Evolutionary conservation across 2,329 filamentous ascomycete genomes (phyloP).

Genomic region (Pseudogymnoascus sp.): DNA sequence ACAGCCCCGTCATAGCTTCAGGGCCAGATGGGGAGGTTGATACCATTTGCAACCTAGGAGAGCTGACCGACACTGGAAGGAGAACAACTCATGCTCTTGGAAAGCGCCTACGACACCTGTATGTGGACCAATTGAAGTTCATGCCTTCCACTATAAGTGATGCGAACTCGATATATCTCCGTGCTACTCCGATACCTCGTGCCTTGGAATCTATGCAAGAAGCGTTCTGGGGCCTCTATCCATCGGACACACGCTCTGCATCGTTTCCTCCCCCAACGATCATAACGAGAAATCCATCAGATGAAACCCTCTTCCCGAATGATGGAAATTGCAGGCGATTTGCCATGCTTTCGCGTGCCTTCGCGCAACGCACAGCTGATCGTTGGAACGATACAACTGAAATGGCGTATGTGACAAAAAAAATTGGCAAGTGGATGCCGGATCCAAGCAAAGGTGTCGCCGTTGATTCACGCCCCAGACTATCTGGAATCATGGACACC

Average conservation of each 20-base stretch:
- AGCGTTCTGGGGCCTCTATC: slow-evolving; percentile 68
- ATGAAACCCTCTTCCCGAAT: slow-evolving; percentile 77
- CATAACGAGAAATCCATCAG: slow-evolving; percentile 53
- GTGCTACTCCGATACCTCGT: slow-evolving; percentile 65
- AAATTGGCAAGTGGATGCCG: slow-evolving; percentile 82
- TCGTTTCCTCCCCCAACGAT: slow-evolving; percentile 57
- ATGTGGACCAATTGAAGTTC: slow-evolving; percentile 67
- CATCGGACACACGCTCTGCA: slow-evolving; percentile 40
- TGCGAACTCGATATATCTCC: slow-evolving; percentile 60
- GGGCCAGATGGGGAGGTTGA: slow-evolving; percentile 67
- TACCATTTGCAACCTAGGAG: slow-evolving; percentile 69
- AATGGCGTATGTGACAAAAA: slow-evolving; percentile 72
- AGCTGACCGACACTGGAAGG: slow-evolving; percentile 68
- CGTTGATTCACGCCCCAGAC: slow-evolving; percentile 74
- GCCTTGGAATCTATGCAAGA: slow-evolving; percentile 73
- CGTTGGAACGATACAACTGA: slow-evolving; percentile 71
- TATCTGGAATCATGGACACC: slow-evolving; percentile 90
- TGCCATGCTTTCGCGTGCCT: slow-evolving; percentile 59
- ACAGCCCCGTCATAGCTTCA: slow-evolving; percentile 60
- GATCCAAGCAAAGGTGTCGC: slow-evolving; percentile 58
- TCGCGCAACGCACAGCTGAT: slow-evolving; percentile 62
- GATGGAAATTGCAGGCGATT: slow-evolving; percentile 67
- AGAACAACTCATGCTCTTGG: slow-evolving; percentile 65
- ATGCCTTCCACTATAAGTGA: slow-evolving; percentile 51
- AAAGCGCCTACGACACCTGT: slow-evolving; percentile 59